Evolutionary conservation across 2,329 filamentous ascomycete genomes (phyloP).

Genomic region (Dactylellina haptotyla): DNA sequence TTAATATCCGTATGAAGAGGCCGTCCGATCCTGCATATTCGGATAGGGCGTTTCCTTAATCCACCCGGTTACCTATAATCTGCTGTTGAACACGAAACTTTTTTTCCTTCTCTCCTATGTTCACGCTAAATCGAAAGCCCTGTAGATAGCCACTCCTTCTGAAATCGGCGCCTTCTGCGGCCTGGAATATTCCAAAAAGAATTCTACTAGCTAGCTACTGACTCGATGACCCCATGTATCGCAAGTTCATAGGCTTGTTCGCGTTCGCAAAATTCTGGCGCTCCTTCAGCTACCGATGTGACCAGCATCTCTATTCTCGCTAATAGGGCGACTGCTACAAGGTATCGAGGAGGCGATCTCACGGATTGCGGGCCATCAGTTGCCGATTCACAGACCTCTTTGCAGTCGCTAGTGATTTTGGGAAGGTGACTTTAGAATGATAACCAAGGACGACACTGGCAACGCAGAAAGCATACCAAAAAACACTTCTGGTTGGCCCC

Average conservation of each 20-base stretch:
- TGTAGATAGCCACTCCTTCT: slow-evolving; percentile 5
- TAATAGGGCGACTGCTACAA: slow-evolving; percentile 13
- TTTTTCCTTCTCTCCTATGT: neutral
- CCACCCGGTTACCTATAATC: neutral
- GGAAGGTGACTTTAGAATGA: slow-evolving; percentile 43
- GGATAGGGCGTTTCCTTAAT: neutral
- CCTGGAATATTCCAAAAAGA: slow-evolving; percentile 26
- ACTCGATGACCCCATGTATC: no score
- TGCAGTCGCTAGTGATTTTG: slow-evolving; percentile 24
- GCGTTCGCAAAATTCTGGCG: slow-evolving; percentile 12
- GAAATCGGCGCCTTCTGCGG: slow-evolving; percentile 32
- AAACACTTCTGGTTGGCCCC: neutral
- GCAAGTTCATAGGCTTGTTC: neutral
- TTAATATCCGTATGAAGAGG: neutral
- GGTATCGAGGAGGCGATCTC: slow-evolving; percentile 16
- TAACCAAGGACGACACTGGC: slow-evolving; percentile 27
- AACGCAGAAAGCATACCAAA: slow-evolving; percentile 22
- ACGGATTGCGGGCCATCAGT: slow-evolving; percentile 19
- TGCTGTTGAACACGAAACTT: no score
- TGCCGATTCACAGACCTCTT: slow-evolving; percentile 19
- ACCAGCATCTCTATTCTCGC: slow-evolving; percentile 8
- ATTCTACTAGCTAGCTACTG: no score
- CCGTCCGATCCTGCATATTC: slow-evolving; percentile 2
- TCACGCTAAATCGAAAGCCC: neutral
- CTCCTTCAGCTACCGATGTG: slow-evolving; percentile 1